Percentiles rank a stretch among this genome's conserved stretches.
Conservation (phyloP, 1,284 basidiomycete genomes). For the Microbotryum lychnidis-dioicae region DNA sequence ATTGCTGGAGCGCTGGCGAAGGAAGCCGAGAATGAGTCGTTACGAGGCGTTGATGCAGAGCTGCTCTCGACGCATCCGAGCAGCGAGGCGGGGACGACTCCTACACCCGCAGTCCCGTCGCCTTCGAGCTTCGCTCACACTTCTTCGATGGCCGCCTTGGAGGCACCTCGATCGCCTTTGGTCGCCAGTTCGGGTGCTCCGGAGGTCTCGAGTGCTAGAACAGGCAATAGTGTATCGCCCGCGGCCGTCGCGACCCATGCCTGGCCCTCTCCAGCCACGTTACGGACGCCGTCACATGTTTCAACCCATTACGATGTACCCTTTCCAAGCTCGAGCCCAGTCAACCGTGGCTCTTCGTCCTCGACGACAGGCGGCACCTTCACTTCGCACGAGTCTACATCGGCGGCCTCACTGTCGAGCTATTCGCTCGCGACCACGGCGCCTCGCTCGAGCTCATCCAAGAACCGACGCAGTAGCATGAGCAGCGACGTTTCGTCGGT, state of each 20-base stretch:
- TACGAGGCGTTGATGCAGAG: background rate
- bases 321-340: constrained; percentile 11
- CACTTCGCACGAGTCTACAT: constrained; percentile 72
- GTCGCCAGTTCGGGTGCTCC: too few species aligned
- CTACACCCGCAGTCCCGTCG: background rate
- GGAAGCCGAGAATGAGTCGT: constrained; percentile 4
- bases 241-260: background rate
- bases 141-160: constrained; percentile 1
- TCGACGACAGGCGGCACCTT: constrained; percentile 60
- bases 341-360: constrained; percentile 75
- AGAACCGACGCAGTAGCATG: constrained; percentile 57
- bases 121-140: background rate
- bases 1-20: constrained; percentile 8
- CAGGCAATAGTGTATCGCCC: too few species aligned
- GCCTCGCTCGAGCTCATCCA: constrained; percentile 50
- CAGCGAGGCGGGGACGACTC: background rate
- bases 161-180: background rate
- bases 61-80: background rate
- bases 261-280: background rate
- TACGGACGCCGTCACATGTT: constrained; percentile 15
- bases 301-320: constrained; percentile 42
- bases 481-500: constrained; percentile 74
- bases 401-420: constrained; percentile 68
- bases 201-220: too few species aligned
- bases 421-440: constrained; percentile 60